Evolutionary conservation across 2,329 filamentous ascomycete genomes (phyloP).

Genomic region (Cladosporium sp.): DNA sequence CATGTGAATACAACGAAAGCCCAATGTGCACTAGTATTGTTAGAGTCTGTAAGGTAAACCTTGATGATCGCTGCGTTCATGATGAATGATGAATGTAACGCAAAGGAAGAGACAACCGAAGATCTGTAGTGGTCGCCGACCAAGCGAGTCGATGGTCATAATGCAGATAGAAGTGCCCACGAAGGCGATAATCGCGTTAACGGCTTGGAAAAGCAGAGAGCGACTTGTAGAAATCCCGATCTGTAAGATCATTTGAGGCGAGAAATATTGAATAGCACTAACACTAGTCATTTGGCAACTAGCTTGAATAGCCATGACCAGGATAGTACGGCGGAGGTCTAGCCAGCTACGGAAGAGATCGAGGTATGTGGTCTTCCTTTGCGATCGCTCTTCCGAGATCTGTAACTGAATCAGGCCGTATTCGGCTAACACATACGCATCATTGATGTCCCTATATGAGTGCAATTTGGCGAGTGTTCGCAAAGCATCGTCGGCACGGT

Average conservation of each 20-base stretch:
- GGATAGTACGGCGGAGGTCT: slow-evolving; percentile 30
- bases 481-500: slow-evolving; percentile 24
- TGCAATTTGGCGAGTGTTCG: slow-evolving; percentile 27
- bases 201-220: slow-evolving; percentile 26
- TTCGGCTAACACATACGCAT: slow-evolving; percentile 30
- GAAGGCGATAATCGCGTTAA: slow-evolving; percentile 29
- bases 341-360: slow-evolving; percentile 29
- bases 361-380: slow-evolving; percentile 24
- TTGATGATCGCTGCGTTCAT: slow-evolving; percentile 30
- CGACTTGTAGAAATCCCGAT: slow-evolving; percentile 26
- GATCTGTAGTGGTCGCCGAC: slow-evolving; percentile 28
- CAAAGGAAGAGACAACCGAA: slow-evolving; percentile 26
- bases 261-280: slow-evolving; percentile 34
- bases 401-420: slow-evolving; percentile 29
- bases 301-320: slow-evolving; percentile 32
- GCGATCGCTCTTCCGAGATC: slow-evolving; percentile 27
- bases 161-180: slow-evolving; percentile 25
- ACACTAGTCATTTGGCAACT: slow-evolving; percentile 35
- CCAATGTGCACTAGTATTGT: slow-evolving; percentile 28
- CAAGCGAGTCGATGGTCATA: slow-evolving; percentile 28
- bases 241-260: slow-evolving; percentile 29
- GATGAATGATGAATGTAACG: slow-evolving; percentile 30
- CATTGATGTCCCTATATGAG: slow-evolving; percentile 27
- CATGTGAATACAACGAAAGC: slow-evolving; percentile 31
- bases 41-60: slow-evolving; percentile 20